Conservation (phyloP, 495 filamentous ascomycete genomes). For the Oidiodendron maius region DNA sequence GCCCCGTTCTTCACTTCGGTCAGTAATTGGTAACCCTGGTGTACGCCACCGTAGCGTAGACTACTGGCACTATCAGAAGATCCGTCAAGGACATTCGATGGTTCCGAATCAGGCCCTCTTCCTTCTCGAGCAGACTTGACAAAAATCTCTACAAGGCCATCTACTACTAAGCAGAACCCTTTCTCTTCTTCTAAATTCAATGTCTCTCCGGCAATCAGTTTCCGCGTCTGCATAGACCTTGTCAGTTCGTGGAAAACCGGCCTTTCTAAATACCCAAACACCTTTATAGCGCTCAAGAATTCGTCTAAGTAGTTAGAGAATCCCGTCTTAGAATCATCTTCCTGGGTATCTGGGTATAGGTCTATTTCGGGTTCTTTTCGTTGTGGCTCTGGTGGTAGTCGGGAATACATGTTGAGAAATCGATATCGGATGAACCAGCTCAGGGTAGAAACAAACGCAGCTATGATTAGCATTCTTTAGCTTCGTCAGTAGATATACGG, state of each 20-base stretch:
- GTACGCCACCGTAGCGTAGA: conserved; percentile 33
- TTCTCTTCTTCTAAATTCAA: conserved; percentile 94
- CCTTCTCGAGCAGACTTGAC: conserved; percentile 77
- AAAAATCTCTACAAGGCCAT: conserved; percentile 96
- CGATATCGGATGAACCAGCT: conserved; percentile 94
- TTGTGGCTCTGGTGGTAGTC: conserved; percentile 87
- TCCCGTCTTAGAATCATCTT: conserved; percentile 84
- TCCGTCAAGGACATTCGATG: conserved; percentile 15
- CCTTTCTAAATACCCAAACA: conserved; percentile 94
- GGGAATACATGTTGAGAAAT: conserved; percentile 90
- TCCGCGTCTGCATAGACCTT: conserved; percentile 94
- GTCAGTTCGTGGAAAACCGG: conserved; percentile 97
- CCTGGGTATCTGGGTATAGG: conserved; percentile 86
- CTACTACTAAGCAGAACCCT: conserved; percentile 94
- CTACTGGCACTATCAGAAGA: conserved; percentile 23
- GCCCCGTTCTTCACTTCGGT: conserved; percentile 98
- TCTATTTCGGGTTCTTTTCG: conserved; percentile 94
- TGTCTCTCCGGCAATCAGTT: conserved; percentile 92
- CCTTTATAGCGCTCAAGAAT: conserved; percentile 97
- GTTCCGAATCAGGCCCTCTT: conserved; percentile 29
- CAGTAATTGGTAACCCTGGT: conserved; percentile 82
- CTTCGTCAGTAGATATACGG: conserved; percentile 16
- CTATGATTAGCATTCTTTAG: conserved; percentile 68
- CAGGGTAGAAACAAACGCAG: conserved; percentile 69
- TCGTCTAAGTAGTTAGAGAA: conserved; percentile 94